phyloP scores from a whole-genome alignment of 768 basidiomycete genomes.

The Pleurotus djamor region DNA sequence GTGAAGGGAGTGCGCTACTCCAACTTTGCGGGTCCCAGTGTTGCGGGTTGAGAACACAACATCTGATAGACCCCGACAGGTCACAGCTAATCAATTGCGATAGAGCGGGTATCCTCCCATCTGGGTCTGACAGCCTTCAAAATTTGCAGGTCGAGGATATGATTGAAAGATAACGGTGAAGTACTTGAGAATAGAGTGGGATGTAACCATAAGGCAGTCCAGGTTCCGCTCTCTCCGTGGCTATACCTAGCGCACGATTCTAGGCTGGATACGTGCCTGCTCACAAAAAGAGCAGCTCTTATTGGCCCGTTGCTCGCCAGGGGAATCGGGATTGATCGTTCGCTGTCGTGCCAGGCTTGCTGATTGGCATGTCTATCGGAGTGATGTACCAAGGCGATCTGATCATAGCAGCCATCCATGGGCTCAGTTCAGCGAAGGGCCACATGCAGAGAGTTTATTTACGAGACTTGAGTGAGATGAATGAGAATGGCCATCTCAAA shows the following conservation, averaged over 20 bases:
- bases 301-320: too few species aligned
- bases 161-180: background rate
- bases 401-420: background rate
- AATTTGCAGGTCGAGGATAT: background rate
- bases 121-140: background rate
- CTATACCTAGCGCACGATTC: too few species aligned
- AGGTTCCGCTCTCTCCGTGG: too few species aligned
- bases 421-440: background rate
- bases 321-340: too few species aligned
- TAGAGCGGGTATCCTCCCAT: background rate
- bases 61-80: background rate
- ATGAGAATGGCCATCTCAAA: too few species aligned
- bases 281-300: too few species aligned
- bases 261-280: too few species aligned
- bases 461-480: too few species aligned
- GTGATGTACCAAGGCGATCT: background rate
- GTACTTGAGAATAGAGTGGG: background rate
- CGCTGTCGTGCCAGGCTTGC: too few species aligned
- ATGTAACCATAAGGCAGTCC: too few species aligned
- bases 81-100: background rate
- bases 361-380: background rate
- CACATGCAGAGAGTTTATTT: too few species aligned
- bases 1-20: background rate
- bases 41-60: background rate
- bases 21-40: slow-evolving; percentile 1